Base-by-base conservation (phyloP, 2,329 filamentous ascomycete species). In the Stemphylium lycopersici region DNA sequence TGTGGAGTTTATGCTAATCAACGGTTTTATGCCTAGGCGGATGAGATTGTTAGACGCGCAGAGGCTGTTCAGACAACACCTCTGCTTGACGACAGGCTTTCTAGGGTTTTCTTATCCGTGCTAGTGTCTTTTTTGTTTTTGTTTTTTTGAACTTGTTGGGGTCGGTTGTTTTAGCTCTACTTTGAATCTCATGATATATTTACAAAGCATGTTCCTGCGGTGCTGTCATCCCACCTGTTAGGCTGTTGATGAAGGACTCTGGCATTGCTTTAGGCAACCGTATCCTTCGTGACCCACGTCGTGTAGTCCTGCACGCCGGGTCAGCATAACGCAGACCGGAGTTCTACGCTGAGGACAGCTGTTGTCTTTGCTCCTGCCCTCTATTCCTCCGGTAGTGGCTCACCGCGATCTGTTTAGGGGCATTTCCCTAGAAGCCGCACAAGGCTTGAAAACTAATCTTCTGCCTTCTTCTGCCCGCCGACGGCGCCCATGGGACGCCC, bases 1-100 rank as follows among this genome's bases (percentile, higher is more conserved):
- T 37, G 34, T 44, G 52, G 53, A 45, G 60, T 51, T 59, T 46
- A 32, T 22, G 52, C 46, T 32, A 40, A 7, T 42, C 34, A 24
- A 53, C 36, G 43, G 32, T 39, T 31, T 38, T 51, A 40, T 42
- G 45, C 31, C 38, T 41, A 34, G 48, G 33, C 29, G 34, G 43
- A 31, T 13, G 45, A 52, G 52, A 32, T 22, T 32, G 32, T 36
- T 48, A 52, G 33, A 52, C 36, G 51, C 36, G 51, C 36, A 26
- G 34, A 38, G 34, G 33, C 26, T 29, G 48, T 38, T 51, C 40
- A 24, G 40, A 51, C 11, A 29, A 46, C 34, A 39, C 48, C 44
- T 33, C 36, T 37, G 34, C 38, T 41, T 34, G 32, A 40, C 31
- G 29, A 46, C 38, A 29, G 37, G 20, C 15, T 39, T 16, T 31